Conservation (phyloP, 805 yeast genomes). For the Alloascoidea africana region DNA sequence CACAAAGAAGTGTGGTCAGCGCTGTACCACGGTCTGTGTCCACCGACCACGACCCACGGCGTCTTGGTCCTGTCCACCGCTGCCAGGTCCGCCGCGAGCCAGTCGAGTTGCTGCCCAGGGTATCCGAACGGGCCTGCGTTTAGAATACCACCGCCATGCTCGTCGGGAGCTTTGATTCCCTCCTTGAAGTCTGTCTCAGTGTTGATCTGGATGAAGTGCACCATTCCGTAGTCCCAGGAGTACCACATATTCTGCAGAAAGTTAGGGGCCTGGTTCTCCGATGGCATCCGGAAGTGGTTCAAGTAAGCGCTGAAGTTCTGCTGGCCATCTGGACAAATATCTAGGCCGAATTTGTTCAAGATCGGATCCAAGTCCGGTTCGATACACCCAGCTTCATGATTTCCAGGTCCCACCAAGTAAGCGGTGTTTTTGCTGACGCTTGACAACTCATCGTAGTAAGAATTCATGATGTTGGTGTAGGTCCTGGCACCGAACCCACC, state of each 20-base stretch:
- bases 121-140: slow-evolving; percentile 11
- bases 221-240: slow-evolving; percentile 18
- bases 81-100: slow-evolving; percentile 15
- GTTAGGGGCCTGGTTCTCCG: too few relatives aligned
- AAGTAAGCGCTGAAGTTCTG: slow-evolving; percentile 15
- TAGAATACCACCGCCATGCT: slow-evolving; percentile 7
- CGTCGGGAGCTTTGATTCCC: slow-evolving; percentile 9
- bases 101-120: slow-evolving; percentile 13
- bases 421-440: slow-evolving; percentile 10
- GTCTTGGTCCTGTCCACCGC: slow-evolving; percentile 14
- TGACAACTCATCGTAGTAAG: slow-evolving; percentile 10
- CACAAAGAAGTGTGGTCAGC: slow-evolving; percentile 9
- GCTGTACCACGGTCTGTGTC: slow-evolving; percentile 19
- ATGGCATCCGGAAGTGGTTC: slow-evolving; percentile 17
- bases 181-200: slow-evolving; percentile 16
- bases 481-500: slow-evolving; percentile 7
- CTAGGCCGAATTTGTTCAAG: too few relatives aligned
- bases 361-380: too few relatives aligned
- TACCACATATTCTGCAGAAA: slow-evolving; percentile 20
- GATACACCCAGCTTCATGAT: slow-evolving; percentile 13
- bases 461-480: slow-evolving; percentile 11
- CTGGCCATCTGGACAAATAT: slow-evolving; percentile 11
- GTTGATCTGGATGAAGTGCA: slow-evolving; percentile 15
- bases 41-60: slow-evolving; percentile 14
- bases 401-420: slow-evolving; percentile 14